These are phyloP conservation scores for Kurtzmaniella quercitrusa DNA, from an alignment of 1,139 yeast genomes.

Conservation along the genomic window DNA sequence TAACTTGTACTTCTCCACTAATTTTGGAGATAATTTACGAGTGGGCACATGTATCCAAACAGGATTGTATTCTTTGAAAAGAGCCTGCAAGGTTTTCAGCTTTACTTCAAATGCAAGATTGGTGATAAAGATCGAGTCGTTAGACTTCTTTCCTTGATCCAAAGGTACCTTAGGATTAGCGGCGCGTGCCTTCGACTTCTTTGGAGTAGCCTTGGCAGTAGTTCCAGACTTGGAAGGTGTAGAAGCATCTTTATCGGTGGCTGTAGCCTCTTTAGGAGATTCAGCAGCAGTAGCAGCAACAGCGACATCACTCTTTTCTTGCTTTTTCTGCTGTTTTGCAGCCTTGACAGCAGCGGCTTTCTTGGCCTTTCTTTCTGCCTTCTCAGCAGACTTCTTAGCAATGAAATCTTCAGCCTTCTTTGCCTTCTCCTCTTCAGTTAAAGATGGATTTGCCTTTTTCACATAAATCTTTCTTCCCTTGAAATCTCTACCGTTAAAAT, in stretches of 20 bases:
- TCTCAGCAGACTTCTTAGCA: constrained; percentile 30
- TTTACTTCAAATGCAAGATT: constrained; percentile 51
- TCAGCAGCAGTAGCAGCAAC: constrained; percentile 6
- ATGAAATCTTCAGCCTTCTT: constrained; percentile 33
- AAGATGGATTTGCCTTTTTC: constrained; percentile 51
- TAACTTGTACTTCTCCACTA: constrained; percentile 36
- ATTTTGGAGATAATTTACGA: constrained; percentile 37
- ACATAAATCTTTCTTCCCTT: constrained; percentile 46
- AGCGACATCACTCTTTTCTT: constrained; percentile 13
- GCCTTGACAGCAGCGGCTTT: constrained; percentile 6
- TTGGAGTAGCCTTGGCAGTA: constrained; percentile 12
- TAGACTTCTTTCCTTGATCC: constrained; percentile 53
- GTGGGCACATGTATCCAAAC: constrained; percentile 57
- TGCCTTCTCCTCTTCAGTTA: constrained; percentile 45
- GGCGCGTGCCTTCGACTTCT: constrained; percentile 5
- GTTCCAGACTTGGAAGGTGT: constrained; percentile 10
- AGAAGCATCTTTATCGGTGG: constrained; percentile 6
- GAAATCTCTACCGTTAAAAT: constrained; percentile 41
- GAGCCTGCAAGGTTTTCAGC: constrained; percentile 38
- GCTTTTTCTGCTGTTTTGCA: constrained; percentile 9
- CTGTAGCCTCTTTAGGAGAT: background rate
- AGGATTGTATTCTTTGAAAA: constrained; percentile 47
- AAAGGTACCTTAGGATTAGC: constrained; percentile 30
- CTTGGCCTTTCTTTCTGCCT: constrained; percentile 9
- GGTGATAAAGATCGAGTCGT: constrained; percentile 54